These are phyloP conservation scores for Lipomyces yamanashiensis DNA, from an alignment of 805 yeast species.

Conservation along the genomic window DNA sequence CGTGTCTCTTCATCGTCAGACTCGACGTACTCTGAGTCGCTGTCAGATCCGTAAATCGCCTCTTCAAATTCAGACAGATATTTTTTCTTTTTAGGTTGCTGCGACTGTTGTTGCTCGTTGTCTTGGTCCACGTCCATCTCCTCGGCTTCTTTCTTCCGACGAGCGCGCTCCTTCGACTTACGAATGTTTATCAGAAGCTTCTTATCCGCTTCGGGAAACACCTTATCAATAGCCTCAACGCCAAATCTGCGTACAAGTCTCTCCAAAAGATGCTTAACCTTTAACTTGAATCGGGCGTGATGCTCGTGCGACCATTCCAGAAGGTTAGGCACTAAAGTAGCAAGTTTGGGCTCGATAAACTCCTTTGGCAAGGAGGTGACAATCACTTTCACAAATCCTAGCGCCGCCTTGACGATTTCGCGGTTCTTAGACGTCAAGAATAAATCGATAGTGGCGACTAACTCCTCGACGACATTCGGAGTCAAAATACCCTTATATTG, in stretches of 20 bases:
- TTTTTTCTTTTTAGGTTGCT: conserved; percentile 46
- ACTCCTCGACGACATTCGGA: conserved; percentile 65
- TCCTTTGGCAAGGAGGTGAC: conserved; percentile 82
- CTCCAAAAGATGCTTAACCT: conserved; percentile 91
- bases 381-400: conserved; percentile 92
- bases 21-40: conserved; percentile 61
- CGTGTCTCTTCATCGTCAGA: conserved; percentile 46
- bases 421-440: conserved; percentile 88
- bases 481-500: conserved; percentile 66
- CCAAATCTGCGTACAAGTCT: conserved; percentile 89
- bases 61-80: conserved; percentile 90
- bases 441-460: conserved; percentile 83
- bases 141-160: conserved; percentile 58
- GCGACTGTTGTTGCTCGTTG: conserved; percentile 37
- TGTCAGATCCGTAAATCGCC: conserved; percentile 77
- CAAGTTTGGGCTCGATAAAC: conserved; percentile 66
- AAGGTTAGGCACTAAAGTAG: conserved; percentile 68
- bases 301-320: conserved; percentile 95
- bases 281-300: conserved; percentile 90
- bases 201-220: conserved; percentile 88
- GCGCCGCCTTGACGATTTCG: conserved; percentile 91
- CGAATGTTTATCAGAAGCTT: conserved; percentile 83
- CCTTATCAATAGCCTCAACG: conserved; percentile 75
- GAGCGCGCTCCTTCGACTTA: conserved; percentile 82
- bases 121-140: conserved; percentile 40